Evolutionary conservation across 345 rosid genomes (phyloP).

Genomic region (Pseudoturritis turrita): DNA sequence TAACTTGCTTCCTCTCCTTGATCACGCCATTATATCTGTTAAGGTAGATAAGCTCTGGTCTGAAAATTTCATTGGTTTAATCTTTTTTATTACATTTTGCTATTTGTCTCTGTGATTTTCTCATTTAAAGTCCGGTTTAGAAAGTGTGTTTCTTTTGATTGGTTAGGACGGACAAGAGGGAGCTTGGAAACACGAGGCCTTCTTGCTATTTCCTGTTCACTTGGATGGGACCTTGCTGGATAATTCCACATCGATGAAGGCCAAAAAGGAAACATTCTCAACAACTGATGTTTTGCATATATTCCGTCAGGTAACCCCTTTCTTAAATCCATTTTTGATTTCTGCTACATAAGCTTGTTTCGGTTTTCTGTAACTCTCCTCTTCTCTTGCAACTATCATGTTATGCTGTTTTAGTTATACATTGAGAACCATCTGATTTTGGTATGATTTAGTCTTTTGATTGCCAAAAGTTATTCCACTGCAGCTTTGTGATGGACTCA

Average conservation of each 20-base stretch:
- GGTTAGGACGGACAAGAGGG: conserved; percentile 72
- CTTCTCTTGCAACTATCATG: not conserved
- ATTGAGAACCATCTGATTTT: not conserved
- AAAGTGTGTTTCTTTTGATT: conserved; percentile 19
- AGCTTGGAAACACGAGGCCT: conserved; percentile 88
- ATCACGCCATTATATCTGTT: conserved; percentile 83
- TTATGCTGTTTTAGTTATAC: not conserved
- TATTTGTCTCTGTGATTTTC: not conserved
- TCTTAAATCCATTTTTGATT: not conserved
- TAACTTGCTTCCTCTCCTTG: conserved; percentile 93
- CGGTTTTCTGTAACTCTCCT: not conserved
- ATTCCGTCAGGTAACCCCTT: conserved; percentile 69
- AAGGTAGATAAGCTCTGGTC: conserved; percentile 47
- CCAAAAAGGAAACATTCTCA: conserved; percentile 80
- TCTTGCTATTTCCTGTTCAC: conserved; percentile 94
- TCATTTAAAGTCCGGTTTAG: not conserved
- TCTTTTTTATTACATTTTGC: not conserved
- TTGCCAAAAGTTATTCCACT: conserved; percentile 16
- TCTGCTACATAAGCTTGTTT: not conserved
- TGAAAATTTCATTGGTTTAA: not conserved
- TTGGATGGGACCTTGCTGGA: conserved; percentile 94
- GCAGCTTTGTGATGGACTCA: conserved; percentile 96
- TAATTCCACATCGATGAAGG: conserved; percentile 71
- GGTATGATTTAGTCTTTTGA: conserved; percentile 3
- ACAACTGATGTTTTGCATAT: conserved; percentile 82